A percentile compares a stretch with the other conserved stretches of the same genome.
These are phyloP conservation scores for Coniosporium tulheliwenetii DNA, from an alignment of 2,329 filamentous ascomycete species.

Conservation along the genomic window DNA sequence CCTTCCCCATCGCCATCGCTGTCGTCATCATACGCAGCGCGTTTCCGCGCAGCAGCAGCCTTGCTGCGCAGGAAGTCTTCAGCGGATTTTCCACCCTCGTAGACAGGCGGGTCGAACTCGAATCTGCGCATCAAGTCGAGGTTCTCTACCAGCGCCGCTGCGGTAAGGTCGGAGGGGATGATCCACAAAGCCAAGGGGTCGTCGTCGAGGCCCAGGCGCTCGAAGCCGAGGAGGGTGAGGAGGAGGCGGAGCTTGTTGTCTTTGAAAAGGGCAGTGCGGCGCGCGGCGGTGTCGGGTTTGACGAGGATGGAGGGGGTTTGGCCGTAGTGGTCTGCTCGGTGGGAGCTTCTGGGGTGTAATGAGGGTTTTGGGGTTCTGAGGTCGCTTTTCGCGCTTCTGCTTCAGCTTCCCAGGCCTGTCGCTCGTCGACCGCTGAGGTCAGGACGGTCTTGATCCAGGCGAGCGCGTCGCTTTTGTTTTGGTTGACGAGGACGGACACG, in stretches of 20 bases:
- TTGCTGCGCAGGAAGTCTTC: constrained; percentile 69
- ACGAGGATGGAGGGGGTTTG: constrained; percentile 38
- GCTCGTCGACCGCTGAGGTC: constrained; percentile 51
- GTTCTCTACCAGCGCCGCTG: constrained; percentile 50
- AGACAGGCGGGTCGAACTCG: constrained; percentile 62
- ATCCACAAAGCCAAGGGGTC: constrained; percentile 65
- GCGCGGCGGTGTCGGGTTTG: constrained; percentile 47
- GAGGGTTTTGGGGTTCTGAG: constrained; percentile 4
- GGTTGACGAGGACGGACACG: constrained; percentile 65
- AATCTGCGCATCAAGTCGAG: constrained; percentile 61
- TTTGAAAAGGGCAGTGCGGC: constrained; percentile 66
- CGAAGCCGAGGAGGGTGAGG: constrained; percentile 59
- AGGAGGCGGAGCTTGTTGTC: constrained; percentile 78
- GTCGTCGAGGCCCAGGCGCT: constrained; percentile 50
- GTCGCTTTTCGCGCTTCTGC: constrained; percentile 41
- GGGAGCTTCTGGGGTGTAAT: background rate
- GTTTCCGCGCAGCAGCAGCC: constrained; percentile 26
- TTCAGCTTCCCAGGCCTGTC: constrained; percentile 62
- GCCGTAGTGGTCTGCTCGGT: background rate
- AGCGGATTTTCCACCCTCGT: constrained; percentile 59
- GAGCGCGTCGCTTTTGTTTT: constrained; percentile 60
- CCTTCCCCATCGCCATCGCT: constrained; percentile 44
- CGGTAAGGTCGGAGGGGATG: constrained; percentile 49
- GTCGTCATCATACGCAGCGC: constrained; percentile 55
- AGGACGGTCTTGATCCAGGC: constrained; percentile 68